phyloP scores from a whole-genome alignment of 768 basidiomycete genomes.

The Lanmaoa rubissima region DNA sequence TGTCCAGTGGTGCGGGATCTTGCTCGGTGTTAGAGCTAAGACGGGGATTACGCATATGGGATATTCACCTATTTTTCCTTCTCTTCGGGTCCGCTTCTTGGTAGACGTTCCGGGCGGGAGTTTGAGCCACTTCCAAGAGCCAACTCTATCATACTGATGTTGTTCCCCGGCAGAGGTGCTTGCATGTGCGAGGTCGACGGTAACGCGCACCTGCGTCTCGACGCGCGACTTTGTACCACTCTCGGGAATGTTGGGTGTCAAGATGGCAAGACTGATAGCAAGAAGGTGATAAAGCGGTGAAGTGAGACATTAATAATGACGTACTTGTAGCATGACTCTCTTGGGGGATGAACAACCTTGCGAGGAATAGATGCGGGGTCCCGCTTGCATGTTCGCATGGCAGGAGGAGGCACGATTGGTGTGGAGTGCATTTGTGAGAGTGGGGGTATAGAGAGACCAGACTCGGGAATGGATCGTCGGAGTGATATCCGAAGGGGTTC shows the following conservation, averaged over 20 bases:
- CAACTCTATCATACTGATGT: constrained; percentile 71
- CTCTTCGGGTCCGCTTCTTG: constrained; percentile 80
- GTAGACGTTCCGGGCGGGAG: constrained; percentile 81
- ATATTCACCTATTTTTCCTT: constrained; percentile 71
- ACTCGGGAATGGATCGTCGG: constrained; percentile 27
- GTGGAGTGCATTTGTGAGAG: constrained; percentile 47
- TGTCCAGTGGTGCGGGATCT: constrained; percentile 70
- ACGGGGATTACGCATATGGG: background rate
- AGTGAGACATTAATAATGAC: constrained; percentile 25
- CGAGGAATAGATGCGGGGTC: constrained; percentile 50
- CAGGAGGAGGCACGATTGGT: constrained; percentile 67
- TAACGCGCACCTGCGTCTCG: constrained; percentile 91
- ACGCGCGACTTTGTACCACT: constrained; percentile 87
- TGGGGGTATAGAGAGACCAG: constrained; percentile 33
- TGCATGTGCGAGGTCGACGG: constrained; percentile 73
- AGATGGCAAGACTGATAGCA: constrained; percentile 62
- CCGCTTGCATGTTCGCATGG: constrained; percentile 53
- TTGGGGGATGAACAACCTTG: constrained; percentile 66
- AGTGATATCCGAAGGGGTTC: constrained; percentile 34
- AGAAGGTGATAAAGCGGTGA: constrained; percentile 16
- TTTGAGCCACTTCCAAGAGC: constrained; percentile 88
- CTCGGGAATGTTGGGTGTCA: constrained; percentile 81
- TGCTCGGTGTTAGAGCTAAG: constrained; percentile 21
- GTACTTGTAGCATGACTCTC: constrained; percentile 75
- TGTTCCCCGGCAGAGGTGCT: constrained; percentile 58